A percentile compares a stretch with the other conserved stretches of the same genome.
Evolutionary conservation across 331 rosid genomes (phyloP).

Genomic region (Malus hybrid): DNA sequence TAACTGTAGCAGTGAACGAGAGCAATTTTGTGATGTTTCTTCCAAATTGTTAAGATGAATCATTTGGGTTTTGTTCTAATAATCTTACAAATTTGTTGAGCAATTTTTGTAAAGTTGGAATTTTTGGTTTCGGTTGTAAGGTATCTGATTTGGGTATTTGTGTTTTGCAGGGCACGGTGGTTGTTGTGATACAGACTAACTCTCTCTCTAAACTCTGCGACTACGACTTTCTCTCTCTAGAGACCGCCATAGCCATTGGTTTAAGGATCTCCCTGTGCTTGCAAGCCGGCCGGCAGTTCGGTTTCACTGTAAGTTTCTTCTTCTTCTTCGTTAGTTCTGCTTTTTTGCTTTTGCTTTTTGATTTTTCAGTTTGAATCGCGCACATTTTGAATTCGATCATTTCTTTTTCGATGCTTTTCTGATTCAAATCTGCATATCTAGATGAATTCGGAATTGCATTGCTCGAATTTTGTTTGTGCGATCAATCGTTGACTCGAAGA

Average conservation of each 20-base stretch:
- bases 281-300: background rate
- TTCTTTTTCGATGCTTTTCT: constrained; percentile 40
- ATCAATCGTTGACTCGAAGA: constrained; percentile 3
- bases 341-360: background rate
- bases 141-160: too few species aligned
- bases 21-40: too few species aligned
- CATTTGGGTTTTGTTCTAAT: too few species aligned
- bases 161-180: too few species aligned
- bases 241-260: constrained; percentile 16
- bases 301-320: background rate
- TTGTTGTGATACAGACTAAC: too few species aligned
- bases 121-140: too few species aligned
- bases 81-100: too few species aligned
- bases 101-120: too few species aligned
- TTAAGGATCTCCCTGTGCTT: constrained; percentile 1
- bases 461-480: background rate
- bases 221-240: constrained; percentile 13
- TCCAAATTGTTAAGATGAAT: too few species aligned
- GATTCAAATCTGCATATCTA: constrained; percentile 1
- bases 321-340: background rate
- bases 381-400: constrained; percentile 19
- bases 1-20: too few species aligned
- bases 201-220: background rate
- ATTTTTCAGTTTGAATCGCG: background rate
- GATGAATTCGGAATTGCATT: background rate